Conservation (phyloP, 148 eudicot species). For the Dysphania ambrosioides region DNA sequence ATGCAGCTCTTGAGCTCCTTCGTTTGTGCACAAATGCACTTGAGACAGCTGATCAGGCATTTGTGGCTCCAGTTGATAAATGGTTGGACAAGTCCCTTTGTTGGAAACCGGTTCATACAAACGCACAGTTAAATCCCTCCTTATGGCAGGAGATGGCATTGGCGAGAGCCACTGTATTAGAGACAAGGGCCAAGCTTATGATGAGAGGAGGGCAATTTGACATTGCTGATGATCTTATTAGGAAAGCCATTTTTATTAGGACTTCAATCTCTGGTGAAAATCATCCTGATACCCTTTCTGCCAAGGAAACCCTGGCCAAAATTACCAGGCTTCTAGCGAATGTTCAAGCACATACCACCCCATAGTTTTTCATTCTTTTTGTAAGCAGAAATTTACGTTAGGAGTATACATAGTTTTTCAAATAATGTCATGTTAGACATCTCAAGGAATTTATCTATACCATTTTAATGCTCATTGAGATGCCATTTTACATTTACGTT, state of each 20-base stretch:
- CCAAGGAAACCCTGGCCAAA: conserved; percentile 79
- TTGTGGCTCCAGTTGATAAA: conserved; percentile 80
- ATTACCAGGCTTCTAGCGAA: conserved; percentile 77
- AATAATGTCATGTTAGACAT: conserved; percentile 41
- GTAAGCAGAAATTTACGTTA: conserved; percentile 43
- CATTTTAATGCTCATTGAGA: conserved; percentile 23
- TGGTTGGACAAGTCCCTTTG: conserved; percentile 87
- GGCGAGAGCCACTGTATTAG: conserved; percentile 75
- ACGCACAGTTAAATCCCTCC: conserved; percentile 78
- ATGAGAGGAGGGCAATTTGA: conserved; percentile 91
- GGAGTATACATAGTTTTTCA: conserved; percentile 37
- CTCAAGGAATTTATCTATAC: conserved; percentile 22
- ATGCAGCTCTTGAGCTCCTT: conserved; percentile 80
- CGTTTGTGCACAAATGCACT: conserved; percentile 78
- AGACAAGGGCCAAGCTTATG: conserved; percentile 94
- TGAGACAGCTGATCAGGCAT: conserved; percentile 81
- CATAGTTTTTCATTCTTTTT: conserved; percentile 48
- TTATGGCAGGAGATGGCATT: conserved; percentile 91
- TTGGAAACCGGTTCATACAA: conserved; percentile 86
- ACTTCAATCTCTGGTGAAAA: conserved; percentile 88
- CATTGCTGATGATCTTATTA: conserved; percentile 76
- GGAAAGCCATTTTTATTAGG: conserved; percentile 87
- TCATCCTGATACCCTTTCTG: conserved; percentile 76
- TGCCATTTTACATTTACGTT: not conserved
- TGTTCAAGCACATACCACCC: conserved; percentile 70